Conservation (phyloP, 2,329 filamentous ascomycete genomes). For the Chalaropsis thielavioides region DNA sequence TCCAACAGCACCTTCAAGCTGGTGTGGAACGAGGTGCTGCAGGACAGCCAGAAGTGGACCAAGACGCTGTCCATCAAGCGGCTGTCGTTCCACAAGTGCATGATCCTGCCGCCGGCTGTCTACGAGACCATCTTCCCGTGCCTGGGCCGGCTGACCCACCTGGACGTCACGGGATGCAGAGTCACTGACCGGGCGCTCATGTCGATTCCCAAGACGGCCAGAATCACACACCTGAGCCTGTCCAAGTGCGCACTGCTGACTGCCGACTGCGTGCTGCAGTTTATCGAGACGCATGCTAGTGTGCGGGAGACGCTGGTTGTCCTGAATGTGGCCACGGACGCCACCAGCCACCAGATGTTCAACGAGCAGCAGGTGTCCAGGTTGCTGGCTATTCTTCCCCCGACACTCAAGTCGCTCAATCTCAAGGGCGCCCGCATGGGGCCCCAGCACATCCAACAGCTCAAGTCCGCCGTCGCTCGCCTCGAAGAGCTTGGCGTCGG, state of each 20-base stretch:
- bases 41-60: conserved; percentile 28
- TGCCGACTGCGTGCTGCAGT: conserved; percentile 52
- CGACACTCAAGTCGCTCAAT: conserved; percentile 56
- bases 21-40: conserved; percentile 45
- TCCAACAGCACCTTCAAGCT: conserved; percentile 53
- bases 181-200: conserved; percentile 57
- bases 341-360: conserved; percentile 56
- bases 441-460: conserved; percentile 46
- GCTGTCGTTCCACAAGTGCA: conserved; percentile 65
- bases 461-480: conserved; percentile 24
- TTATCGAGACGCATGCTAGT: conserved; percentile 56
- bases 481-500: conserved; percentile 60
- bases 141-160: conserved; percentile 54
- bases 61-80: conserved; percentile 38
- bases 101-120: conserved; percentile 49
- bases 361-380: conserved; percentile 48
- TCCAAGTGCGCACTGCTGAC: conserved; percentile 59
- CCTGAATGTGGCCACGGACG: conserved; percentile 59
- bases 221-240: conserved; percentile 63
- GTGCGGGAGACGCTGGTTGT: conserved; percentile 50
- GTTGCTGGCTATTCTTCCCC: conserved; percentile 51
- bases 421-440: conserved; percentile 61
- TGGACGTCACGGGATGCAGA: conserved; percentile 66
- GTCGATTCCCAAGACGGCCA: conserved; percentile 55
- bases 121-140: conserved; percentile 59